These are phyloP conservation scores for Lolium perenne DNA, from an alignment of 176 grass and related monocot genomes.

Conservation along the genomic window DNA sequence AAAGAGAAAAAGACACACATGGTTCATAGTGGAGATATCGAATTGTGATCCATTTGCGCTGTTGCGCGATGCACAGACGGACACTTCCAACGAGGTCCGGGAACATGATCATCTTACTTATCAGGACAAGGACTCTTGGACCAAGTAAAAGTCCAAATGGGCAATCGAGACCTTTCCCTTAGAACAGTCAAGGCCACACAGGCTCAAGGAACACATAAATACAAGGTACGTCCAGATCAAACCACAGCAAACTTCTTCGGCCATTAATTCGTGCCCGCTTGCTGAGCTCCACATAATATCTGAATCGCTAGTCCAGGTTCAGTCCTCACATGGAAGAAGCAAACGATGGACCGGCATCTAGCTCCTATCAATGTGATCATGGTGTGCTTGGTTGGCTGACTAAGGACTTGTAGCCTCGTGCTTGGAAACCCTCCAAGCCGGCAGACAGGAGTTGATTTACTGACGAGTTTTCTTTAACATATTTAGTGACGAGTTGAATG, in stretches of 20 bases:
- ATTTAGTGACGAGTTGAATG: conserved; percentile 14
- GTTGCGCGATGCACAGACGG: neutral
- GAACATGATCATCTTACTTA: neutral
- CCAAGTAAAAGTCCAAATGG: conserved; percentile 34
- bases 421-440: conserved; percentile 32
- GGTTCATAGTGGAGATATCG: conserved; percentile 33
- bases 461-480: neutral
- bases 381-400: conserved; percentile 5
- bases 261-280: conserved; percentile 12
- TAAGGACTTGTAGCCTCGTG: conserved; percentile 24
- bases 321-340: conserved; percentile 25
- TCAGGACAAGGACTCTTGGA: conserved; percentile 31
- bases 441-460: neutral
- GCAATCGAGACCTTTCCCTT: conserved; percentile 28
- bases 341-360: neutral
- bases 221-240: conserved; percentile 40
- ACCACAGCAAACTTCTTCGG: conserved; percentile 29
- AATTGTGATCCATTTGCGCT: neutral
- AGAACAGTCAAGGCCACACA: conserved; percentile 36
- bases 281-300: conserved; percentile 22
- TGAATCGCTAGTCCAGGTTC: conserved; percentile 12
- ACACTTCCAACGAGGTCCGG: conserved; percentile 21
- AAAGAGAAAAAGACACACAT: neutral
- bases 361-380: conserved; percentile 13
- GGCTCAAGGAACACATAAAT: conserved; percentile 11